Evolutionary conservation across 495 filamentous ascomycete species (phyloP).

Genomic region (Penicillium riverlandense): DNA sequence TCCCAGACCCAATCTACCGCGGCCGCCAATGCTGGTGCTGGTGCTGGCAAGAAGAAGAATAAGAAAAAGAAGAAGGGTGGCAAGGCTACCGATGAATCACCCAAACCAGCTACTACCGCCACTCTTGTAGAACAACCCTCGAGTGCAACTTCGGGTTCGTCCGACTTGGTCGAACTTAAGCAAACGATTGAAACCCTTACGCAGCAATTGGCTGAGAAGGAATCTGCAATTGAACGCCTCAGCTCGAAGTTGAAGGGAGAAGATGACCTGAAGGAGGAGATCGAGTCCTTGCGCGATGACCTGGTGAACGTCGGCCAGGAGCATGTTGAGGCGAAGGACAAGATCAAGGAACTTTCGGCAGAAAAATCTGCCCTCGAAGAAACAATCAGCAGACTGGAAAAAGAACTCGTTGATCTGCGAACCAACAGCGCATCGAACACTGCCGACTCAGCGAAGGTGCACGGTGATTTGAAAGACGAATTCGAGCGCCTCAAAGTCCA

Average conservation of each 20-base stretch:
- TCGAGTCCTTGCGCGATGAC: constrained; percentile 75
- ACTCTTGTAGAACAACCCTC: constrained; percentile 11
- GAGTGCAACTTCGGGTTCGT: neutral
- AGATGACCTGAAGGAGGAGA: constrained; percentile 78
- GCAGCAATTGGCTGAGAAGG: constrained; percentile 62
- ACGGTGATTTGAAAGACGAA: constrained; percentile 56
- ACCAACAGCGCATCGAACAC: constrained; percentile 40
- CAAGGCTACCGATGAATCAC: constrained; percentile 37
- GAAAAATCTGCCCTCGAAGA: constrained; percentile 55
- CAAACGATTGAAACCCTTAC: constrained; percentile 48
- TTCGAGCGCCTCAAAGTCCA: constrained; percentile 69
- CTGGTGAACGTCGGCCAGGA: constrained; percentile 69
- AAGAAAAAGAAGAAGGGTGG: constrained; percentile 87
- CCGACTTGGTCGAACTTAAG: constrained; percentile 38
- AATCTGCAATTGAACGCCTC: constrained; percentile 59
- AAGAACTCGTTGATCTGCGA: constrained; percentile 52
- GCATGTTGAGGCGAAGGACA: constrained; percentile 75
- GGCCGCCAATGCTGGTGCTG: constrained; percentile 9
- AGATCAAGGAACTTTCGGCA: constrained; percentile 58
- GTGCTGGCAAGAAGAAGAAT: constrained; percentile 57
- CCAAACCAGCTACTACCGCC: constrained; percentile 21
- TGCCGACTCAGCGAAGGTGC: constrained; percentile 47
- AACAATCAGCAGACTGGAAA: constrained; percentile 58
- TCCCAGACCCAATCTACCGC: neutral
- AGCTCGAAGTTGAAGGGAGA: constrained; percentile 61